Evolutionary conservation across 73 alveolate genomes (phyloP).

Genomic region (Paramecium sexaurelia): DNA sequence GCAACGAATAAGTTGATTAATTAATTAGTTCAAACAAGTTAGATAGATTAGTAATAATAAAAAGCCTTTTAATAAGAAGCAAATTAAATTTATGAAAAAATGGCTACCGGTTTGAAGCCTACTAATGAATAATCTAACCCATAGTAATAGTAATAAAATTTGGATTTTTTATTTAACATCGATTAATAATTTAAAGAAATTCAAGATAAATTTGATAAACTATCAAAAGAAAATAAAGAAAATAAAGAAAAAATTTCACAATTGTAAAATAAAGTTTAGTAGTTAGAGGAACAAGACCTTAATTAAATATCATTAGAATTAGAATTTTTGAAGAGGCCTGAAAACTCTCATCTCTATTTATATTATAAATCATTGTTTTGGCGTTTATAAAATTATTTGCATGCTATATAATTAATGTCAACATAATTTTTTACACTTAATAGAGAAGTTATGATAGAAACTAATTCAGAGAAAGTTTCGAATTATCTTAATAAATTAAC

Average conservation of each 20-base stretch:
- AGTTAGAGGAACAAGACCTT: not conserved
- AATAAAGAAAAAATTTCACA: not conserved
- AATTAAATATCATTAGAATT: not conserved
- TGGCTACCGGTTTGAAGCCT: not conserved
- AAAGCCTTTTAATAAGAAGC: not conserved
- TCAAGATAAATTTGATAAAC: not conserved
- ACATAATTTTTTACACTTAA: not conserved
- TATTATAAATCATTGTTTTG: conserved; percentile 4
- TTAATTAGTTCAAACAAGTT: not conserved
- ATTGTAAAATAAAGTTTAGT: not conserved
- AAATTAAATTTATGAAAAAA: not conserved
- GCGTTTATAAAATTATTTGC: not conserved
- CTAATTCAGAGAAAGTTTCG: not conserved
- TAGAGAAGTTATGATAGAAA: not conserved
- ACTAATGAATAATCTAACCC: not conserved
- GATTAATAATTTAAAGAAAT: not conserved
- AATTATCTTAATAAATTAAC: not conserved
- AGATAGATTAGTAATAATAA: not conserved
- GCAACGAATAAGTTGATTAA: not conserved
- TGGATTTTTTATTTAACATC: not conserved
- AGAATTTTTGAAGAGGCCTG: not conserved
- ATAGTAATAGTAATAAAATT: not conserved
- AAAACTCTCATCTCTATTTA: not conserved
- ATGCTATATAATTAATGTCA: not conserved
- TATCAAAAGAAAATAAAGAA: not conserved